Evolutionary conservation across 2,329 filamentous ascomycete genomes (phyloP).

Genomic region (Harringtonia lauricola): DNA sequence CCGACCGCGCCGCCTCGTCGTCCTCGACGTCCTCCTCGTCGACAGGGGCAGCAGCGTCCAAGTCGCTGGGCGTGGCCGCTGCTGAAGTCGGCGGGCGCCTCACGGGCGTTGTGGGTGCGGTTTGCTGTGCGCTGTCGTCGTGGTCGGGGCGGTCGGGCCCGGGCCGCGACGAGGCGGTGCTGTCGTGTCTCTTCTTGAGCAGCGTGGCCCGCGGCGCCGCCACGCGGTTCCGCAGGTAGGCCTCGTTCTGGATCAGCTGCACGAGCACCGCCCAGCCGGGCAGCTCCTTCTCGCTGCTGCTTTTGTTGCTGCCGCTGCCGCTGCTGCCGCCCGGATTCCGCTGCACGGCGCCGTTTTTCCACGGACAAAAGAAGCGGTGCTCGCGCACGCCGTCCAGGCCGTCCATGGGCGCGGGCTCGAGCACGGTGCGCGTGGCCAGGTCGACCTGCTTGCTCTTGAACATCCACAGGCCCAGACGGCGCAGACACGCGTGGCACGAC

Average conservation of each 20-base stretch:
- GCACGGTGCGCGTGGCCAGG: slow-evolving; percentile 33
- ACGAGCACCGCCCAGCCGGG: slow-evolving; percentile 45
- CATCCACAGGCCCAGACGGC: slow-evolving; percentile 87
- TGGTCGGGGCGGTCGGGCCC: background rate
- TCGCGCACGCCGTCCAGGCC: slow-evolving; percentile 58
- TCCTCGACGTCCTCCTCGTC: slow-evolving; percentile 9
- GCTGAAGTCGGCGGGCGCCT: background rate
- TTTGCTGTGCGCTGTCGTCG: slow-evolving; percentile 16
- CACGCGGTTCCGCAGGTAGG: slow-evolving; percentile 34
- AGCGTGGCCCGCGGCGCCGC: no score
- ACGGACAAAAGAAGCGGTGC: slow-evolving; percentile 77
- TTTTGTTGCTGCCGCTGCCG: slow-evolving; percentile 12
- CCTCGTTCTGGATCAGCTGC: slow-evolving; percentile 46
- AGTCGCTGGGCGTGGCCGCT: background rate
- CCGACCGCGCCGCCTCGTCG: slow-evolving; percentile 35
- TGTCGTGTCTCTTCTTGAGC: slow-evolving; percentile 3
- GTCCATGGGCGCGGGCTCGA: slow-evolving; percentile 51
- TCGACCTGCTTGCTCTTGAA: slow-evolving; percentile 67
- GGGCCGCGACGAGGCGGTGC: no score
- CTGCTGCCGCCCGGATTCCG: slow-evolving; percentile 28
- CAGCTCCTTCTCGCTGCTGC: slow-evolving; percentile 21
- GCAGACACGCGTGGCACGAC: slow-evolving; percentile 75
- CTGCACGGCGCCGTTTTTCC: slow-evolving; percentile 57
- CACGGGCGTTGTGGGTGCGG: slow-evolving; percentile 3
- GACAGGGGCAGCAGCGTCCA: background rate